phyloP scores from a whole-genome alignment of 495 filamentous ascomycete species.

The Aspergillus leporis region DNA sequence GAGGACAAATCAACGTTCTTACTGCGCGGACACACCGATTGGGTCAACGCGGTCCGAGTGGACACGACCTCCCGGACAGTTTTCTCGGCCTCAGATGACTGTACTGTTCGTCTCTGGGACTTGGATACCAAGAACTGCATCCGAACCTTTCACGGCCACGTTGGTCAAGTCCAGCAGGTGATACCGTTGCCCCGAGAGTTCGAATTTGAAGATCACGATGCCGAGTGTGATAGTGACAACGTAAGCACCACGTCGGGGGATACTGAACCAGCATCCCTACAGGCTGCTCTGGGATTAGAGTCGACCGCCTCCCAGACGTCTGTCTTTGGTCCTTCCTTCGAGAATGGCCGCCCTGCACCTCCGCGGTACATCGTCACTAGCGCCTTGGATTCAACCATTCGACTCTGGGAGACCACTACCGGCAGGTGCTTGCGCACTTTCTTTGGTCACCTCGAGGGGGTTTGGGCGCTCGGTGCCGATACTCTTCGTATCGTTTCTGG shows the following conservation, averaged over 20 bases:
- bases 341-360: constrained; percentile 64
- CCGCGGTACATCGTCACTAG: constrained; percentile 90
- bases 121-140: constrained; percentile 79
- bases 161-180: constrained; percentile 93
- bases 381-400: constrained; percentile 85
- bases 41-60: constrained; percentile 90
- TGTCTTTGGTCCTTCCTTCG: constrained; percentile 58
- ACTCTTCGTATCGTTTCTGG: constrained; percentile 86
- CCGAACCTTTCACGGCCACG: constrained; percentile 84
- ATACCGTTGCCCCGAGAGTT: constrained; percentile 79
- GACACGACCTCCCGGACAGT: constrained; percentile 79
- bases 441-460: constrained; percentile 93
- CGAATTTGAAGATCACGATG: constrained; percentile 71
- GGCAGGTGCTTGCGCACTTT: constrained; percentile 84
- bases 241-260: constrained; percentile 40
- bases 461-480: constrained; percentile 94
- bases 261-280: constrained; percentile 26
- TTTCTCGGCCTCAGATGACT: constrained; percentile 91
- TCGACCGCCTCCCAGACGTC: constrained; percentile 43
- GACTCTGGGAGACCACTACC: constrained; percentile 86
- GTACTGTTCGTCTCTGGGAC: constrained; percentile 90
- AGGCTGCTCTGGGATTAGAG: constrained; percentile 22
- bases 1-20: constrained; percentile 74
- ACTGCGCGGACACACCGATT: constrained; percentile 83
- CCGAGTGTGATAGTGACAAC: constrained; percentile 58